Conservation (phyloP, 2,329 filamentous ascomycete species). For the Podosphaera xanthii region DNA sequence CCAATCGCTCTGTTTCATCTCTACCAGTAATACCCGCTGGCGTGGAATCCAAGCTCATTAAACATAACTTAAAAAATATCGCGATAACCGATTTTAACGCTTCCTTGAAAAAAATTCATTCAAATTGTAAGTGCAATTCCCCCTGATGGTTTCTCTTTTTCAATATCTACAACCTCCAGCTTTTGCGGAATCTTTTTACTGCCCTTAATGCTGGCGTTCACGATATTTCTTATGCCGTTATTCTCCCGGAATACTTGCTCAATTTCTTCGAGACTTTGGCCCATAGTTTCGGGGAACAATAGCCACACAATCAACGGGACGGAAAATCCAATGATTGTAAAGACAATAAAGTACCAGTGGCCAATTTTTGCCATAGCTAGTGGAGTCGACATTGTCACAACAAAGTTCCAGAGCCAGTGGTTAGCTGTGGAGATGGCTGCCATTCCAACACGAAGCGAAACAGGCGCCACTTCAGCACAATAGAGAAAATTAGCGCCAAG, state of each 20-base stretch:
- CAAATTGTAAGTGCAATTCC: too few species aligned
- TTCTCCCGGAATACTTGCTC: slow-evolving; percentile 35
- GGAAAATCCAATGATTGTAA: slow-evolving; percentile 42
- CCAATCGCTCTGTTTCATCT: too few species aligned
- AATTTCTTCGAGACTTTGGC: slow-evolving; percentile 44
- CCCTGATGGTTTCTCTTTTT: too few species aligned
- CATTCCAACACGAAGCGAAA: slow-evolving; percentile 37
- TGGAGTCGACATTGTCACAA: slow-evolving; percentile 48
- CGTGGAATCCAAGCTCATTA: too few species aligned
- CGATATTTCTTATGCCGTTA: neutral
- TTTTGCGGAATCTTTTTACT: too few species aligned
- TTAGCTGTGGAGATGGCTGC: slow-evolving; percentile 54
- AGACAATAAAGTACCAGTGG: slow-evolving; percentile 51
- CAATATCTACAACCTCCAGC: too few species aligned
- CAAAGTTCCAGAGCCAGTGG: slow-evolving; percentile 52
- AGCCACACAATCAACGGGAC: slow-evolving; percentile 50
- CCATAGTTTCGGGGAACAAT: slow-evolving; percentile 49
- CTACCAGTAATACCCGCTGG: too few species aligned
- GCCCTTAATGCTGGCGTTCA: neutral
- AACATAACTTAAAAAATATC: too few species aligned
- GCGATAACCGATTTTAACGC: too few species aligned
- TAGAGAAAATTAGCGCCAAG: slow-evolving; percentile 52
- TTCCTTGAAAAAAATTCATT: too few species aligned
- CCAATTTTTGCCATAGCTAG: slow-evolving; percentile 20
- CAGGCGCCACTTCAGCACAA: slow-evolving; percentile 49